phyloP scores from a whole-genome alignment of 2,329 filamentous ascomycete species.

The Aspergillus bombycis region DNA sequence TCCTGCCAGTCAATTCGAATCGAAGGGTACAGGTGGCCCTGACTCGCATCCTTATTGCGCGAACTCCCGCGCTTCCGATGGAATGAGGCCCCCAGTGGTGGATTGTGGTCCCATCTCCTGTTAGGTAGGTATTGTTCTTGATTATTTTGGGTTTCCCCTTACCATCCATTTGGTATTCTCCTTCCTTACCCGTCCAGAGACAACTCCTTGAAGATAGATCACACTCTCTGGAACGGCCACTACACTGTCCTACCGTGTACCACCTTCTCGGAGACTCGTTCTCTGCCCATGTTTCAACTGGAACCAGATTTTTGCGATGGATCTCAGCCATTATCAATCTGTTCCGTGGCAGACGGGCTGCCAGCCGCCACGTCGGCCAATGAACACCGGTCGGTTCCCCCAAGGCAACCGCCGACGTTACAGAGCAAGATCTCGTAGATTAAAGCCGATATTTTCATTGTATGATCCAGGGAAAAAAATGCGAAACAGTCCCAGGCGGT shows the following conservation, averaged over 20 bases:
- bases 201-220: not conserved
- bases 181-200: not conserved
- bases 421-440: conserved; percentile 4
- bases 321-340: conserved; percentile 5
- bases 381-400: conserved; percentile 1
- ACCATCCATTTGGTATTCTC: not conserved
- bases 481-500: not conserved
- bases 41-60: conserved; percentile 2
- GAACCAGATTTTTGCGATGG: not conserved
- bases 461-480: not conserved
- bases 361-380: conserved; percentile 6
- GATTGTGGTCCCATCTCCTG: conserved; percentile 3
- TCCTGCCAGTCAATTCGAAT: not conserved
- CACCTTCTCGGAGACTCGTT: not conserved
- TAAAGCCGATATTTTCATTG: not conserved
- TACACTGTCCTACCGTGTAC: not conserved
- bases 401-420: conserved; percentile 4
- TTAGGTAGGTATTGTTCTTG: not conserved
- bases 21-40: not conserved
- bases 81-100: not conserved
- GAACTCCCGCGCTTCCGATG: conserved; percentile 6
- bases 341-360: conserved; percentile 4
- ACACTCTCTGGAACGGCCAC: no score
- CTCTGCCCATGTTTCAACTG: not conserved
- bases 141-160: not conserved